Evolutionary conservation across 2,329 filamentous ascomycete species (phyloP).

Genomic region (Fusarium sp.): DNA sequence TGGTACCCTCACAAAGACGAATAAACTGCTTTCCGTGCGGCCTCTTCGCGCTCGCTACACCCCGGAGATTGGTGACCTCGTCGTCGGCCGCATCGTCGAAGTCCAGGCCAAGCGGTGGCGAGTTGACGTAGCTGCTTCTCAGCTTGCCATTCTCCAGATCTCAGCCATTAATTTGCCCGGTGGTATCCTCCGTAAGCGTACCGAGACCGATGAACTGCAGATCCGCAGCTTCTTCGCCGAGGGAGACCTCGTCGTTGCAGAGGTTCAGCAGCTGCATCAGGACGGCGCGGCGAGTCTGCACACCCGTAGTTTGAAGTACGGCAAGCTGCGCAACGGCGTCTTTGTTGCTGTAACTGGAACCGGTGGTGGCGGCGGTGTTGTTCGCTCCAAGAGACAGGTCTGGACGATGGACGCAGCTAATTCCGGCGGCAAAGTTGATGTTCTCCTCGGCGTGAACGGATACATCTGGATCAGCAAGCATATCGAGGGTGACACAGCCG

Average conservation of each 20-base stretch:
- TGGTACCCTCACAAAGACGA: conserved; percentile 90
- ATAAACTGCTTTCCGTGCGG: conserved; percentile 93
- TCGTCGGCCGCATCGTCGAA: conserved; percentile 92
- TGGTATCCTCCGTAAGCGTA: conserved; percentile 90
- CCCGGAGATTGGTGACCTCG: conserved; percentile 95
- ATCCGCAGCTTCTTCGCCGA: conserved; percentile 98
- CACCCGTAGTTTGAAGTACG: conserved; percentile 91
- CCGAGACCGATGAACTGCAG: conserved; percentile 95
- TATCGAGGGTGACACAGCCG: conserved; percentile 69
- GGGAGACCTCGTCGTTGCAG: conserved; percentile 92
- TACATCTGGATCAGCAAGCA: conserved; percentile 97
- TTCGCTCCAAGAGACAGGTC: conserved; percentile 85
- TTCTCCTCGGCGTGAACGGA: conserved; percentile 94
- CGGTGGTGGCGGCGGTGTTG: conserved; percentile 88
- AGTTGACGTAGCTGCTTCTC: conserved; percentile 90
- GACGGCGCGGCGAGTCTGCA: conserved; percentile 91
- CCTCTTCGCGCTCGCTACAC: conserved; percentile 93
- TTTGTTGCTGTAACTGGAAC: conserved; percentile 87
- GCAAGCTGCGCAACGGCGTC: conserved; percentile 92
- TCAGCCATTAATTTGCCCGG: conserved; percentile 94
- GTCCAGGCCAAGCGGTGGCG: conserved; percentile 96
- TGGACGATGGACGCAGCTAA: conserved; percentile 78
- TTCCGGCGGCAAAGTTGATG: conserved; percentile 77
- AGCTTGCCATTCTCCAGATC: conserved; percentile 87
- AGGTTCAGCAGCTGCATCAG: conserved; percentile 89